Conservation (phyloP, 108 stramenopile genomes). For the Ochromonas danica region DNA sequence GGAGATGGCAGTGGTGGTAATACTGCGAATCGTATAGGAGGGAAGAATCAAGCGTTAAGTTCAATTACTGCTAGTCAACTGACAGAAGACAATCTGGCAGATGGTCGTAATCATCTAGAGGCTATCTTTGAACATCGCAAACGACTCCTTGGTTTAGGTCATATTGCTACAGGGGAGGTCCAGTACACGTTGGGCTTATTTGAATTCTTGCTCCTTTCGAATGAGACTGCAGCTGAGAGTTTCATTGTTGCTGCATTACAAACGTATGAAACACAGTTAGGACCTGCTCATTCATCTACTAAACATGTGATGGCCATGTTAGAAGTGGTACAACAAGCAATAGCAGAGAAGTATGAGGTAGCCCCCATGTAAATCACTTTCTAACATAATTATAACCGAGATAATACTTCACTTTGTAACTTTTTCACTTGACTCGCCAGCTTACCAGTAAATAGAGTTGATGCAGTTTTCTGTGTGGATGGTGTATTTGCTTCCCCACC, state of each 20-base stretch:
- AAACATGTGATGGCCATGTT: constrained; percentile 21
- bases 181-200: constrained; percentile 30
- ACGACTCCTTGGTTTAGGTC: constrained; percentile 18
- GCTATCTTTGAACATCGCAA: constrained; percentile 27
- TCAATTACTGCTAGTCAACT: not conserved
- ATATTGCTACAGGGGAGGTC: constrained; percentile 35
- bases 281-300: constrained; percentile 30
- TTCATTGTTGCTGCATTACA: constrained; percentile 3
- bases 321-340: not conserved
- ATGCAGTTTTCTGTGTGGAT: too few species aligned
- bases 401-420: too few species aligned
- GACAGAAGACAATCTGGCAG: constrained; percentile 30
- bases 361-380: too few species aligned
- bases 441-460: too few species aligned
- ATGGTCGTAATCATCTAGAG: constrained; percentile 27
- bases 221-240: constrained; percentile 10
- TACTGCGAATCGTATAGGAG: not conserved
- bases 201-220: constrained; percentile 16
- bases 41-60: not conserved
- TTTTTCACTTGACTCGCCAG: too few species aligned
- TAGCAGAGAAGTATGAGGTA: not conserved
- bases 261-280: constrained; percentile 26
- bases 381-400: too few species aligned
- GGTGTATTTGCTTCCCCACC: too few species aligned
- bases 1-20: not conserved